Base-by-base conservation (phyloP, 1,284 basidiomycete genomes). In the Thecaphora frezii region DNA sequence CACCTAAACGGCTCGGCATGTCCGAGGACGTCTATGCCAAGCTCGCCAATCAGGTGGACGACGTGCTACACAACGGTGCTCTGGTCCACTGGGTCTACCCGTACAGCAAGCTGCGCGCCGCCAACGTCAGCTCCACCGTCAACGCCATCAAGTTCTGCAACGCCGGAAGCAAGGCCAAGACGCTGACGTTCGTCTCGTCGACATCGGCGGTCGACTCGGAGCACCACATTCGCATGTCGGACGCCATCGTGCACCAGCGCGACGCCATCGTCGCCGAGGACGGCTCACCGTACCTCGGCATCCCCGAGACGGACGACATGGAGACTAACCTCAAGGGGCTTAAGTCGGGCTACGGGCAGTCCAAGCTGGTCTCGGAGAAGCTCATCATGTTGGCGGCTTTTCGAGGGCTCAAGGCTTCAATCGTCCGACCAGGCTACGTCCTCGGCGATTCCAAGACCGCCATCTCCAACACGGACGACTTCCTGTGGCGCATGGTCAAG, bases 41-140 rank as follows among this genome's bases (percentile, higher is more conserved):
- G 22, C 76, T 97, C 14, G 85, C 88, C 0, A 76, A 82, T 26
- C 89, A 94, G 77, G 86, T 88, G 0, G 93, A 97, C 77, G 87
- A 87, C 1, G 84, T 99, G 26, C 78, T 98, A 51, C 96, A 98
- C 80, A 99, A 99, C 73, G 96, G 96, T 43, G 96, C 96, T 22
- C 82, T 98, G 78, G 96, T 98, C 16, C 96, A 98, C 78, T 99
- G 96, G 96, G 91, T 98, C 2, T 98, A 97, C 80, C 92, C 93
- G 0, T 99, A 99, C 81, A 88, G 91, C 78, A 92, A 89, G 80
- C 84, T 99, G 36, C 89, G 93, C 18, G 84, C 88, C 0, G 86
- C 93, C 25, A 99, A 98, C 77, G 96, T 98, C 14, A 77, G 93
- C 3, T 88, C 89, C 0, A 98, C 96, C 2, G 75, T 97, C 51